These are phyloP conservation scores for Zostera marina DNA, from an alignment of 116 monocot genomes.

Conservation along the genomic window DNA sequence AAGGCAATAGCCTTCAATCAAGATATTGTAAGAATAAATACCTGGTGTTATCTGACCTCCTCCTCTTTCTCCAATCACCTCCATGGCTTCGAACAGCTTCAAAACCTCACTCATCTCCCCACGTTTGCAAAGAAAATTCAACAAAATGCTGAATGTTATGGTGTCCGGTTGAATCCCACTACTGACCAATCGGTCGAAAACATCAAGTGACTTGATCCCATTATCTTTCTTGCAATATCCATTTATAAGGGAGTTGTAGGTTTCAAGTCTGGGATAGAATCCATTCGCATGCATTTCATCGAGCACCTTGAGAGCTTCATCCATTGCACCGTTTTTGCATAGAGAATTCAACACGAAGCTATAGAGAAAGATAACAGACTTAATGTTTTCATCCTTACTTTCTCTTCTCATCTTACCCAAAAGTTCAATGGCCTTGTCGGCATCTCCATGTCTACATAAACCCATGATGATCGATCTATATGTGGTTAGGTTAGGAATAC, in stretches of 20 bases:
- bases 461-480: conserved; percentile 10
- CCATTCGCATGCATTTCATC: conserved; percentile 53
- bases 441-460: conserved; percentile 7
- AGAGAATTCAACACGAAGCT: conserved; percentile 34
- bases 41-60: too few relatives aligned
- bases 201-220: conserved; percentile 29
- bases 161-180: conserved; percentile 27
- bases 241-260: conserved; percentile 36
- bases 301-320: conserved; percentile 33
- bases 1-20: too few relatives aligned
- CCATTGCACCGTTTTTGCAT: conserved; percentile 21
- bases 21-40: not conserved
- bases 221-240: conserved; percentile 35
- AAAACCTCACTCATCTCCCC: conserved; percentile 36
- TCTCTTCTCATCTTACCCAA: not conserved
- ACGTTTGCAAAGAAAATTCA: conserved; percentile 33
- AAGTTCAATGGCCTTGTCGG: not conserved
- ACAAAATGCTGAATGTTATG: conserved; percentile 38
- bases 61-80: conserved; percentile 1
- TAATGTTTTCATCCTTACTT: not conserved
- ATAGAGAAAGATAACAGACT: conserved; percentile 16
- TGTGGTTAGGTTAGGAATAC: conserved; percentile 4
- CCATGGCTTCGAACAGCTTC: conserved; percentile 32
- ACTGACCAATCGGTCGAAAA: conserved; percentile 18
- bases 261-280: conserved; percentile 18